These are phyloP conservation scores for Bipolaris bicolor DNA, from an alignment of 2,329 filamentous ascomycete genomes.

Conservation along the genomic window DNA sequence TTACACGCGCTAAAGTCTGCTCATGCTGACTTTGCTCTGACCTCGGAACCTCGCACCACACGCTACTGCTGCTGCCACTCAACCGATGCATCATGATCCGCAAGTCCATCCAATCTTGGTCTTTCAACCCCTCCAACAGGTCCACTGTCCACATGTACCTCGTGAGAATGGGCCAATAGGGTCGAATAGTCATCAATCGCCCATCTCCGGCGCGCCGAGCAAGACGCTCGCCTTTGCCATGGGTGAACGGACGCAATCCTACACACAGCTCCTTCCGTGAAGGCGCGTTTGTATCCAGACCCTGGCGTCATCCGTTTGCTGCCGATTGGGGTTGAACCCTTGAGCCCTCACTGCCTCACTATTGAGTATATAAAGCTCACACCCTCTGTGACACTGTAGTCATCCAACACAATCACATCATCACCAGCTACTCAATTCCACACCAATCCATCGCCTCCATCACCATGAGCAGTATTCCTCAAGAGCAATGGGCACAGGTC, in stretches of 20 bases:
- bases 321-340: slow-evolving; percentile 21
- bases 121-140: slow-evolving; percentile 30
- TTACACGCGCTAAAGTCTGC: slow-evolving; percentile 25
- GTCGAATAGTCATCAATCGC: neutral
- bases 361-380: slow-evolving; percentile 30
- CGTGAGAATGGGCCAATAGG: slow-evolving; percentile 19
- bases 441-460: neutral
- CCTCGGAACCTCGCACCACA: slow-evolving; percentile 17
- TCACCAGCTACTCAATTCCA: slow-evolving; percentile 7
- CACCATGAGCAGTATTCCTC: slow-evolving; percentile 68
- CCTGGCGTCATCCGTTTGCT: slow-evolving; percentile 11
- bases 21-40: slow-evolving; percentile 18
- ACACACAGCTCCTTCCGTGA: slow-evolving; percentile 18
- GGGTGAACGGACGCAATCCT: slow-evolving; percentile 29
- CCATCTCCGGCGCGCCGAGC: slow-evolving; percentile 35
- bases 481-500: slow-evolving; percentile 90
- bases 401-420: slow-evolving; percentile 14
- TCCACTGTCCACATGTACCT: slow-evolving; percentile 22
- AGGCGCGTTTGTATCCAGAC: slow-evolving; percentile 17
- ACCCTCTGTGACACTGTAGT: slow-evolving; percentile 4
- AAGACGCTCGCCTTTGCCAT: slow-evolving; percentile 22
- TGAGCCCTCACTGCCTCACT: slow-evolving; percentile 9
- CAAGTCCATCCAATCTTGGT: slow-evolving; percentile 26
- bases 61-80: slow-evolving; percentile 31
- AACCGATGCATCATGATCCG: slow-evolving; percentile 45